Percentiles rank a stretch among this genome's conserved stretches.
Conservation (phyloP, 352 stramenopile genomes). For the Albugo laibachii region DNA sequence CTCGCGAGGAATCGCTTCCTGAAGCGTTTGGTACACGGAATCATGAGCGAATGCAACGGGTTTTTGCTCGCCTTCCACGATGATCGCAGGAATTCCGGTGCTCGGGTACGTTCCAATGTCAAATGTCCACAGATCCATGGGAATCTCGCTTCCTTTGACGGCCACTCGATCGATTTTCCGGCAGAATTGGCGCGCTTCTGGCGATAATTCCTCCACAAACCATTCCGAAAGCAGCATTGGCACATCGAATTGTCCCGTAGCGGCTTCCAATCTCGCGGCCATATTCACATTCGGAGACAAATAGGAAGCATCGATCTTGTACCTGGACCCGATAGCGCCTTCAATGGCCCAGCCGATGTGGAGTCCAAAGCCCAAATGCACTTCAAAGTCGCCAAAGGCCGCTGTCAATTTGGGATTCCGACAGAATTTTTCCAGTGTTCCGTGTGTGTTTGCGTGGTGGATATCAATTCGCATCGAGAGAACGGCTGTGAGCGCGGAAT, state of each 20-base stretch:
- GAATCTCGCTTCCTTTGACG: slow-evolving; percentile 91
- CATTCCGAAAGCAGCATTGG: slow-evolving; percentile 89
- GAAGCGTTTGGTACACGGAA: slow-evolving; percentile 43
- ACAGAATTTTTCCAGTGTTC: slow-evolving; percentile 63
- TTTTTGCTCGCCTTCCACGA: slow-evolving; percentile 46
- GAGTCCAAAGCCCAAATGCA: slow-evolving; percentile 91
- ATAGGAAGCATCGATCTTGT: slow-evolving; percentile 98
- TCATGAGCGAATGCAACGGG: slow-evolving; percentile 62
- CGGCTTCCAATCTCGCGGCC: slow-evolving; percentile 89
- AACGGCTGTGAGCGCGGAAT: slow-evolving; percentile 90
- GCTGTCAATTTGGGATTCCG: slow-evolving; percentile 60
- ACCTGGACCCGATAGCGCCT: slow-evolving; percentile 91
- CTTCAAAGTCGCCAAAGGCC: slow-evolving; percentile 80
- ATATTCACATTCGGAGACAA: slow-evolving; percentile 97
- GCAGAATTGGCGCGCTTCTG: slow-evolving; percentile 64
- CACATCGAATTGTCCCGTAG: slow-evolving; percentile 90
- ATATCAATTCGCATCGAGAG: slow-evolving; percentile 94
- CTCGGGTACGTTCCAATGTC: slow-evolving; percentile 74
- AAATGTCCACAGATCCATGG: slow-evolving; percentile 88
- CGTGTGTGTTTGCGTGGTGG: slow-evolving; percentile 81
- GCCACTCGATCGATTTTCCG: slow-evolving; percentile 91
- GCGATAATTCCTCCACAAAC: slow-evolving; percentile 87
- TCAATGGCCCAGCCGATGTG: slow-evolving; percentile 98
- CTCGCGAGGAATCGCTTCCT: slow-evolving; percentile 53
- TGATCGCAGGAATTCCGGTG: slow-evolving; percentile 26